A percentile compares a stretch with the other conserved stretches of the same genome.
These are phyloP conservation scores for Shiraia sp. DNA, from an alignment of 2,329 filamentous ascomycete genomes.

Conservation along the genomic window DNA sequence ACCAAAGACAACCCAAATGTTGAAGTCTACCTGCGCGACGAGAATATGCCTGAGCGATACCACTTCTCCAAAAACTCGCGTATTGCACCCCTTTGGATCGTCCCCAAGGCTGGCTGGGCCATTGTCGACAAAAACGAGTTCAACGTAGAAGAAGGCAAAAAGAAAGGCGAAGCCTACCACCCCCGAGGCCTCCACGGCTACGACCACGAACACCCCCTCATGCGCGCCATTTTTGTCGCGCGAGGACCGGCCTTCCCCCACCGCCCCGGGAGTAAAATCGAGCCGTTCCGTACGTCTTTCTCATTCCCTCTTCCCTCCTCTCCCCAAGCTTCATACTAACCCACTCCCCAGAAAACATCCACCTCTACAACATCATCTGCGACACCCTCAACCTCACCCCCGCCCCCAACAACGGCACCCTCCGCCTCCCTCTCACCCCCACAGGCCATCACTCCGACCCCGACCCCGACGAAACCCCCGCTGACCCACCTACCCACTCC, in stretches of 20 bases:
- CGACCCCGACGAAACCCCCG: slow-evolving; percentile 53
- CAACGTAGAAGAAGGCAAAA: slow-evolving; percentile 68
- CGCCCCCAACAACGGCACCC: slow-evolving; percentile 82
- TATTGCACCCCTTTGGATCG: slow-evolving; percentile 93
- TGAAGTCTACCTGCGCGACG: slow-evolving; percentile 83
- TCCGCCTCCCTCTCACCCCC: slow-evolving; percentile 70
- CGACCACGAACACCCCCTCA: slow-evolving; percentile 90
- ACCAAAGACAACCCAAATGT: slow-evolving; percentile 68
- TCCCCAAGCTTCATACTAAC: neutral
- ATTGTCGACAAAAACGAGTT: slow-evolving; percentile 83
- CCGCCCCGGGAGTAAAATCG: slow-evolving; percentile 74
- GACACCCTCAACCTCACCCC: slow-evolving; percentile 79
- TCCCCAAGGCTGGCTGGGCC: slow-evolving; percentile 91
- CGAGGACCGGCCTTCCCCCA: slow-evolving; percentile 92
- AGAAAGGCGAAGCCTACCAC: slow-evolving; percentile 69
- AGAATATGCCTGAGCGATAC: slow-evolving; percentile 89
- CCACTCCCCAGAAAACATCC: slow-evolving; percentile 74
- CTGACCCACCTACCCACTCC: slow-evolving; percentile 52
- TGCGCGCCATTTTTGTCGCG: slow-evolving; percentile 94
- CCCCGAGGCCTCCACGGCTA: slow-evolving; percentile 91
- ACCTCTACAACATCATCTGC: slow-evolving; percentile 94
- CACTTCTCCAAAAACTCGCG: slow-evolving; percentile 87
- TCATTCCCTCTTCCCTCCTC: no score
- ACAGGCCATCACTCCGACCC: slow-evolving; percentile 63
- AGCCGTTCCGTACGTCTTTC: slow-evolving; percentile 84